Percentiles rank a stretch among this genome's conserved stretches.
Conservation (phyloP, 208 protist genomes). For the Leishmania turanica region DNA sequence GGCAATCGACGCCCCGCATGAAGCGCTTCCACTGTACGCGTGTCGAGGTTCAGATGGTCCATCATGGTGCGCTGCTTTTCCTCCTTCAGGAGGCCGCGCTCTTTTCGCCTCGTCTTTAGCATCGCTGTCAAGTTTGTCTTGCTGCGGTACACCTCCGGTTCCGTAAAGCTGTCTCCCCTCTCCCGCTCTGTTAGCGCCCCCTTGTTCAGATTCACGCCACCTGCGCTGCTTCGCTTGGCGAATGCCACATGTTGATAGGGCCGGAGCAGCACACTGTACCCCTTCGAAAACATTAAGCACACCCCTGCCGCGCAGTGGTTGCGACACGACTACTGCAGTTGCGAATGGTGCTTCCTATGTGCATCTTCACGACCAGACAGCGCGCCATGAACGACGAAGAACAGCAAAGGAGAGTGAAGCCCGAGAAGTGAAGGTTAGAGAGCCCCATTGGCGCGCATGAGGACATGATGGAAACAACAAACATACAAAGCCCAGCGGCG, state of each 20-base stretch:
- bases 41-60: conserved; percentile 40
- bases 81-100: conserved; percentile 41
- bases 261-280: conserved; percentile 12
- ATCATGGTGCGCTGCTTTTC: conserved; percentile 41
- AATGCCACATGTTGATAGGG: conserved; percentile 37
- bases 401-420: neutral
- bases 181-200: conserved; percentile 53
- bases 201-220: conserved; percentile 62
- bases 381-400: neutral
- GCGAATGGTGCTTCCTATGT: neutral
- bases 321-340: neutral
- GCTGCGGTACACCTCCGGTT: conserved; percentile 74
- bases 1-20: conserved; percentile 33
- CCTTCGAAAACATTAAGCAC: conserved; percentile 15
- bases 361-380: neutral
- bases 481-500: neutral
- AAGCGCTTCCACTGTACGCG: conserved; percentile 40
- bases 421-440: neutral
- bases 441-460: neutral
- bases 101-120: conserved; percentile 53
- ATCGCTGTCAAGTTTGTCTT: conserved; percentile 59
- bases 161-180: conserved; percentile 74
- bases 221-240: conserved; percentile 34
- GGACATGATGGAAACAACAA: neutral
- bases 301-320: no score